Evolutionary conservation across 2,329 filamentous ascomycete species (phyloP).

Genomic region (Epichloe sylvatica): DNA sequence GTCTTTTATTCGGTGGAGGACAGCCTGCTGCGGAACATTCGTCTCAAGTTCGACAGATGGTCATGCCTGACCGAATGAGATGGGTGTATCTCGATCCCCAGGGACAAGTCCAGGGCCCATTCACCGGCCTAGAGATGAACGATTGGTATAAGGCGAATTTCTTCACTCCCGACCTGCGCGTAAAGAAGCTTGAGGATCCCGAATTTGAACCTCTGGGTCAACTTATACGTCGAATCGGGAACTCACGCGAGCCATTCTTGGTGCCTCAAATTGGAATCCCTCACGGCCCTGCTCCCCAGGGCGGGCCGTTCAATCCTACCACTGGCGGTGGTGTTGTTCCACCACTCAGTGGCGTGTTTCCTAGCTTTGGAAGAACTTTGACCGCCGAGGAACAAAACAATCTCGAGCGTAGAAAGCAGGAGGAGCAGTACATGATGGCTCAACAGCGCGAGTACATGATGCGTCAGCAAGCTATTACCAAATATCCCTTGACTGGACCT

Average conservation of each 20-base stretch:
- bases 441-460: slow-evolving; percentile 87
- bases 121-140: slow-evolving; percentile 96
- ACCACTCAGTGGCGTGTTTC: slow-evolving; percentile 85
- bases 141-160: slow-evolving; percentile 99
- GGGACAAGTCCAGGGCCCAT: slow-evolving; percentile 82
- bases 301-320: slow-evolving; percentile 34
- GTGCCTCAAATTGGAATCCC: slow-evolving; percentile 95
- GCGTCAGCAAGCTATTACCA: slow-evolving; percentile 65
- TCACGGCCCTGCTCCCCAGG: slow-evolving; percentile 57
- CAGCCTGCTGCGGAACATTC: slow-evolving; percentile 37
- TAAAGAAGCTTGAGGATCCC: slow-evolving; percentile 84
- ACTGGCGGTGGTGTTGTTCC: slow-evolving; percentile 55
- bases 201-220: slow-evolving; percentile 94
- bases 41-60: slow-evolving; percentile 74
- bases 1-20: slow-evolving; percentile 22
- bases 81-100: slow-evolving; percentile 98
- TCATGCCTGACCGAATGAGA: slow-evolving; percentile 97
- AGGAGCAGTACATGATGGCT: slow-evolving; percentile 94
- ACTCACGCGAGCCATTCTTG: slow-evolving; percentile 91
- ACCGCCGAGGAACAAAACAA: slow-evolving; percentile 98
- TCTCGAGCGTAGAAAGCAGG: slow-evolving; percentile 87
- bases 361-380: slow-evolving; percentile 88
- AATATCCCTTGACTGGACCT: slow-evolving; percentile 47
- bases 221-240: slow-evolving; percentile 87
- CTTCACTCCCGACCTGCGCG: slow-evolving; percentile 85